Base-by-base conservation (phyloP, 208 protist species). In the Acanthamoeba royreba region DNA sequence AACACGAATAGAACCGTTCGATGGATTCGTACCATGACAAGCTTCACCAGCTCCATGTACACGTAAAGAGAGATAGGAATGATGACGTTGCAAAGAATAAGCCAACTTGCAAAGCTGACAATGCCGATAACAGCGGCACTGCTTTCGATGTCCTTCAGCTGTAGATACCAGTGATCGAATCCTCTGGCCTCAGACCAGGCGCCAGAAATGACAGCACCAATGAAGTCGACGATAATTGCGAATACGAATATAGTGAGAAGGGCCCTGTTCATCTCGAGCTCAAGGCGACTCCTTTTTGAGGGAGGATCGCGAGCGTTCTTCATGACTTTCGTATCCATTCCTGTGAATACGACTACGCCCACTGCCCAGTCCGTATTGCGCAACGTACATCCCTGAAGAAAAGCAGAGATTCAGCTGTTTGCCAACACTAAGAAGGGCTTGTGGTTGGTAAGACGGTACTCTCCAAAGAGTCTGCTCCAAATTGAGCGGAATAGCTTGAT, bases 41-140 rank as follows among this genome's bases (percentile, higher is more conserved):
- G 63, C 79, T 97, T 97, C 8, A 97, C 96, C 72, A 97, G 35
- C 92, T 98, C 97, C 38, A 98, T 92, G 15, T 86, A 96, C 0
- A 98, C 95, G 87, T 98, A 98, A 11, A 97, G 86, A 17, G 97
- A 98, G 40, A 98, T 98, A n/a, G 97, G 97, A 46, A 98, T 96
- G 47, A 98, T 90, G 66, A 94, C 88, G 33, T 97, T 95, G 45
- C 96, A 95, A 13, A 97, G 69, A 40, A 98, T 95, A 46, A 97
- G 79, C 87, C 95, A 97, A 40, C 94, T 90, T 25, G 95, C 88
- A 42, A 97, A 95, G 74, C 85, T 92, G 13, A 94, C 43, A 3
- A 93, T 40, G 15, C 93, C 92, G 8, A 86, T 85, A 46, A 88
- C 17, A 8, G 89, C 63, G 4, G 87, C 31, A 1, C 61, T 77